phyloP scores from a whole-genome alignment of 1,284 basidiomycete genomes.

The Ganoderma leucocontextum region DNA sequence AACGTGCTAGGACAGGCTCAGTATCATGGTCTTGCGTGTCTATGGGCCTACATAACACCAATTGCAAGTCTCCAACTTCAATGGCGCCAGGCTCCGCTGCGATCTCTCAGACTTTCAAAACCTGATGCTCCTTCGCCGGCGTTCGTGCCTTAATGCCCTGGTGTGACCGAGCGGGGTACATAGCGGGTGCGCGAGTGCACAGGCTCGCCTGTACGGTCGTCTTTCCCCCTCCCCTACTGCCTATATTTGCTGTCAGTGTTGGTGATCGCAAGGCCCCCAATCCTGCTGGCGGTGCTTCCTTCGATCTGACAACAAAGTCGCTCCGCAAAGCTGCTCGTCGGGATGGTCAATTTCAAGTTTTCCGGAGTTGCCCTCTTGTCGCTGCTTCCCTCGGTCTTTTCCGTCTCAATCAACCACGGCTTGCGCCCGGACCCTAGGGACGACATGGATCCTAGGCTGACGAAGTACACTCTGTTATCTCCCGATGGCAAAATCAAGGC shows the following conservation, averaged over 20 bases:
- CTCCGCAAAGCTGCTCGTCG: not conserved
- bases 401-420: not conserved
- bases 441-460: slow-evolving; percentile 1
- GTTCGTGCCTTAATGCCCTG: slow-evolving; percentile 1
- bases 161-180: not conserved
- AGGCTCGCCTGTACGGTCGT: not conserved
- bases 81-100: not conserved
- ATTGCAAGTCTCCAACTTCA: not conserved
- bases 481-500: slow-evolving; percentile 5
- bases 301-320: not conserved
- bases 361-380: not conserved
- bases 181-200: not conserved
- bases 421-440: not conserved
- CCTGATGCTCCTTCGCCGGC: not conserved
- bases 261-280: not conserved
- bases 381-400: not conserved
- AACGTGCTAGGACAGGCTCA: not conserved
- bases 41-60: not conserved
- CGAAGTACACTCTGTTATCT: not conserved
- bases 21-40: not conserved
- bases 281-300: not conserved
- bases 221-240: not conserved
- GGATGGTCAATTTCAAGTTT: not conserved
- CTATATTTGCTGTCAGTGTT: not conserved
- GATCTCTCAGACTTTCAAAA: not conserved